These are phyloP conservation scores for Juncus inflexus DNA, from an alignment of 176 grass and related monocot species.

Conservation along the genomic window DNA sequence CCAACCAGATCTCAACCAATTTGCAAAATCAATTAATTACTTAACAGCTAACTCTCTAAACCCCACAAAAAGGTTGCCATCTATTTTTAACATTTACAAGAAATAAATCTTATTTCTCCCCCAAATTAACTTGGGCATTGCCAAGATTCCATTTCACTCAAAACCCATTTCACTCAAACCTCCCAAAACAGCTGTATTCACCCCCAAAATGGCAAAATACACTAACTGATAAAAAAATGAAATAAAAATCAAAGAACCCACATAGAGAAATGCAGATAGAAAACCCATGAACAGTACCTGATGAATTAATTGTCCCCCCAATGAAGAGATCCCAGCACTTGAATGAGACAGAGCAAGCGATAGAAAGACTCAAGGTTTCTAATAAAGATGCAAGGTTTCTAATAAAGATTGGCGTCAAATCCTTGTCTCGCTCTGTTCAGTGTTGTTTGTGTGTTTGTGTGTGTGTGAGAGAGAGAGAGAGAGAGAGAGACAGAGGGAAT, in stretches of 20 bases:
- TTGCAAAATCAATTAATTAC: background rate
- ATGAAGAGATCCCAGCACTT: background rate
- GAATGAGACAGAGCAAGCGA: conserved; percentile 1
- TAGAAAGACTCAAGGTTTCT: background rate
- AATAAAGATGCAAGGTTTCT: background rate
- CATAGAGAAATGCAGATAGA: background rate
- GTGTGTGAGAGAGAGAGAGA: conserved; percentile 2
- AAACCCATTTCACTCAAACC: background rate
- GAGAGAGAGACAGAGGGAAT: conserved; percentile 12
- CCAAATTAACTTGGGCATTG: conserved; percentile 12
- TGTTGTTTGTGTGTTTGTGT: background rate
- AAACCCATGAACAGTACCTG: background rate
- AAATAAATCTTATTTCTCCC: conserved; percentile 14
- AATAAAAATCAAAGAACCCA: conserved; percentile 16
- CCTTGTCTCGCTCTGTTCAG: conserved; percentile 12
- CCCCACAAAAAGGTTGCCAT: background rate
- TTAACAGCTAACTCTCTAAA: background rate
- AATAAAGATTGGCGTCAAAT: conserved; percentile 15
- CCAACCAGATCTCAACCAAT: conserved; percentile 39
- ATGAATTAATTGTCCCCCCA: background rate
- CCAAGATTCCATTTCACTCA: conserved; percentile 1
- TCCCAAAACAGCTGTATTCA: conserved; percentile 12
- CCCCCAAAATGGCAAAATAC: background rate
- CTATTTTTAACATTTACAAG: background rate
- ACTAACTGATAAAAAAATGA: conserved; percentile 11